phyloP scores from a whole-genome alignment of 2,329 filamentous ascomycete species.

The Calonectria hongkongensis region DNA sequence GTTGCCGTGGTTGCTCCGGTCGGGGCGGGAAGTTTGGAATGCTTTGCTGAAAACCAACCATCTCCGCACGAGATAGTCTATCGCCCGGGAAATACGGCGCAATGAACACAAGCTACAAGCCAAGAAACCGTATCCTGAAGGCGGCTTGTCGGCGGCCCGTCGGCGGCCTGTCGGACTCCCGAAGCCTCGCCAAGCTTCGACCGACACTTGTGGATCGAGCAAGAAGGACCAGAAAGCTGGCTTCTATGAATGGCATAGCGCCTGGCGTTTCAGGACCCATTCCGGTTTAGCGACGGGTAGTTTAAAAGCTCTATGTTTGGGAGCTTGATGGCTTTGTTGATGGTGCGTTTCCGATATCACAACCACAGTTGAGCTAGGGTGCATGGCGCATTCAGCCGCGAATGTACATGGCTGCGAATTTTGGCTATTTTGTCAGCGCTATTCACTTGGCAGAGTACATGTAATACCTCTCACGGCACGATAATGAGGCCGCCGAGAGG shows the following conservation, averaged over 20 bases:
- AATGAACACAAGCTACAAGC: no score
- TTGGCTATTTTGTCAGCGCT: conserved; percentile 3
- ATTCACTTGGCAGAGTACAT: background rate
- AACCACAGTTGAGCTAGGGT: no score
- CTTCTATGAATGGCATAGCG: conserved; percentile 2
- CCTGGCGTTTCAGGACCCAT: conserved; percentile 7
- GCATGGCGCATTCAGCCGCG: background rate
- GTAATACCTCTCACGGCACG: background rate
- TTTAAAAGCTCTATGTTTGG: background rate
- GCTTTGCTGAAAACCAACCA: background rate
- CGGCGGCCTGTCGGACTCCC: background rate
- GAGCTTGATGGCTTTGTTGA: background rate
- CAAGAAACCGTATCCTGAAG: background rate
- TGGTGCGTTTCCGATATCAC: background rate
- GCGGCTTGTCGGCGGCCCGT: conserved; percentile 2
- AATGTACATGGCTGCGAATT: background rate
- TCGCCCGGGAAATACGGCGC: background rate
- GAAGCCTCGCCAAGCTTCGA: background rate
- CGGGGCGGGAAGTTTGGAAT: background rate
- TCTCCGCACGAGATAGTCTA: background rate
- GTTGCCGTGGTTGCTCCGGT: background rate
- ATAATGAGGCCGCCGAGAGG: background rate
- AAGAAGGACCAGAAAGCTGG: background rate
- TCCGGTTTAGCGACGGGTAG: conserved; percentile 11
- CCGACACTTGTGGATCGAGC: background rate